Conservation (phyloP, 1,284 basidiomycete genomes). For the Cryptococcus sp. region DNA sequence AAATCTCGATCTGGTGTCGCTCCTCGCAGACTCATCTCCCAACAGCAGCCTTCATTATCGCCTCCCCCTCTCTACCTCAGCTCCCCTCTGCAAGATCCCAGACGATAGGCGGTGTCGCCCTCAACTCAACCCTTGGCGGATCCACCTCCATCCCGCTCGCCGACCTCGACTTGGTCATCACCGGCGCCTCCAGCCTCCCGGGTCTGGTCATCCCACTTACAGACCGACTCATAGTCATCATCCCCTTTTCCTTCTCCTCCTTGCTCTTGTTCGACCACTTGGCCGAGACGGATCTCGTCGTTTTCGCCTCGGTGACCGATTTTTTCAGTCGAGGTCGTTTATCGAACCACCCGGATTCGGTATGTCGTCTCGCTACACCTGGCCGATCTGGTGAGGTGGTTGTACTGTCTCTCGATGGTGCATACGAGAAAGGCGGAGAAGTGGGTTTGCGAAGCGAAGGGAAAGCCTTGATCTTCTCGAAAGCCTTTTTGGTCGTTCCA, state of each 20-base stretch:
- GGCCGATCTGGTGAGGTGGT: slow-evolving; percentile 2
- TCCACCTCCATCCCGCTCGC: neutral
- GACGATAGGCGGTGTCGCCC: neutral
- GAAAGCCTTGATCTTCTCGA: slow-evolving; percentile 32
- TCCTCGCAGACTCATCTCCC: too few species aligned
- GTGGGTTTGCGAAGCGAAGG: slow-evolving; percentile 17
- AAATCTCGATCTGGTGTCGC: too few species aligned
- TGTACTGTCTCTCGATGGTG: too few species aligned
- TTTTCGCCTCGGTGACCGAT: neutral
- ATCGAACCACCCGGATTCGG: slow-evolving; percentile 21
- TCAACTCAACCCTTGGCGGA: slow-evolving; percentile 19
- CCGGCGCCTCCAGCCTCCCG: neutral
- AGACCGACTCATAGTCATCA: neutral
- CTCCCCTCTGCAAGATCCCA: too few species aligned
- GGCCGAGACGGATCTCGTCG: neutral
- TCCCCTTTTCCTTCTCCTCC: neutral
- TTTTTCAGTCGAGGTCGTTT: neutral
- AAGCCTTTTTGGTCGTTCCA: slow-evolving; percentile 30
- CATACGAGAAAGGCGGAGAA: neutral
- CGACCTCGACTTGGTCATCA: neutral
- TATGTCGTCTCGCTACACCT: slow-evolving; percentile 10
- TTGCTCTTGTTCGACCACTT: neutral
- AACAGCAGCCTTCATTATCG: too few species aligned
- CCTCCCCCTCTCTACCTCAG: too few species aligned
- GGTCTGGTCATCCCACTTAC: neutral